Evolutionary conservation across 192 early-diverging fungal genomes (phyloP).

Genomic region (Coemansia sp.): DNA sequence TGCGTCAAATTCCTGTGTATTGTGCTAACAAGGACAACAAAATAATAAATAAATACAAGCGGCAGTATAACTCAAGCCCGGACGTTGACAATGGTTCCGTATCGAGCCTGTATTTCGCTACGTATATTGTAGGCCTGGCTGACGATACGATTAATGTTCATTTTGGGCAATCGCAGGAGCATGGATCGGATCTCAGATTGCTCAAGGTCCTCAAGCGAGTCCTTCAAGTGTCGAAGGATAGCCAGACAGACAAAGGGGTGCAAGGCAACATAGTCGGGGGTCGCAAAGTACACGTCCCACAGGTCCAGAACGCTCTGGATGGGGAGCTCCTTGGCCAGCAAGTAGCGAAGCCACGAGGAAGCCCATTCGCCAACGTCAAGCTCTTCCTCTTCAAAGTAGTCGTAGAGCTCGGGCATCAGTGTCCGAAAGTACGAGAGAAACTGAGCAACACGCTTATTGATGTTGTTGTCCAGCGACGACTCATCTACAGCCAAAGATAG

Average conservation of each 20-base stretch:
- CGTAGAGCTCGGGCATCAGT: constrained; percentile 86
- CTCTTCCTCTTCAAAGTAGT: constrained; percentile 95
- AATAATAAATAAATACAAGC: background rate
- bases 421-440: constrained; percentile 86
- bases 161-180: constrained; percentile 73
- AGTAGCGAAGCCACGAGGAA: constrained; percentile 78
- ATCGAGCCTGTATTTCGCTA: constrained; percentile 68
- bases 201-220: constrained; percentile 86
- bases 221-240: constrained; percentile 74
- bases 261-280: constrained; percentile 71
- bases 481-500: constrained; percentile 59
- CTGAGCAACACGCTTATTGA: constrained; percentile 79
- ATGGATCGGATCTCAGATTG: constrained; percentile 88
- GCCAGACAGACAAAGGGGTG: constrained; percentile 90
- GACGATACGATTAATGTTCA: constrained; percentile 72
- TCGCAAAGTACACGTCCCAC: constrained; percentile 91
- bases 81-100: constrained; percentile 21
- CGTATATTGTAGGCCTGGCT: constrained; percentile 71
- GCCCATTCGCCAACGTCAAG: constrained; percentile 87
- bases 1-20: background rate
- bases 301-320: constrained; percentile 76
- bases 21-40: background rate
- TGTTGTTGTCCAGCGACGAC: constrained; percentile 61
- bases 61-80: background rate
- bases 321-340: constrained; percentile 85